Base-by-base conservation (phyloP, 1,284 basidiomycete genomes). In the Trametes sp. region DNA sequence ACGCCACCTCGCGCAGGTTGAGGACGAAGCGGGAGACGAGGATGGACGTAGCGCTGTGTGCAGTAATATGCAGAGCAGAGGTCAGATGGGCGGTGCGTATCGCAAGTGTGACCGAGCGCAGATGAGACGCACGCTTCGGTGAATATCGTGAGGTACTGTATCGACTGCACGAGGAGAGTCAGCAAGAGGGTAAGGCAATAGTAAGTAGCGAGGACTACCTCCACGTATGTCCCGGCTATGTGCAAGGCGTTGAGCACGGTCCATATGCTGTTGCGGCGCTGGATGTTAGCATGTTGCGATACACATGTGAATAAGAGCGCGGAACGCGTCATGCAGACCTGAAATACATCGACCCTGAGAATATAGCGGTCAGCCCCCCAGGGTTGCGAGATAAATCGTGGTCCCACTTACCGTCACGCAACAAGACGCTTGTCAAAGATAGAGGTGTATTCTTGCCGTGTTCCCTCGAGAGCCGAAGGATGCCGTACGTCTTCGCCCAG, bases 21-120 rank as follows among this genome's bases (percentile, higher is more conserved):
- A 66, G 61, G 38, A 62, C 58, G 54, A 65, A 57, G 11, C 52
- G 55, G 1, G 50, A 57, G 54, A 62, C 55, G 33, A 65, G 53
- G n/a, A 62, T 62, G 4, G 57, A 65, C 9, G 61, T 65, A 24
- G 42, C 31, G 23, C 60, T 54, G 54, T 14, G 51, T 4, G 29
- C 10, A 11, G n/a, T n/a, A n/a, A n/a, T n/a, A n/a, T n/a, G n/a
- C n/a, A n/a, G n/a, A n/a, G n/a, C n/a, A n/a, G n/a, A n/a, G n/a
- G n/a, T n/a, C n/a, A n/a, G n/a, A n/a, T n/a, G n/a, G n/a, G n/a
- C n/a, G n/a, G n/a, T n/a, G n/a, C n/a, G n/a, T n/a, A n/a, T n/a
- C n/a, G n/a, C n/a, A n/a, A n/a, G n/a, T 24, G n/a, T 26, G 9
- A 8, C 16, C 13, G 31, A 8, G 21, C 29, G 42, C 14, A 56